Percentiles rank a stretch among this genome's conserved stretches.
These are phyloP conservation scores for Trichophyton simii DNA, from an alignment of 2,329 filamentous ascomycete genomes.

Conservation along the genomic window DNA sequence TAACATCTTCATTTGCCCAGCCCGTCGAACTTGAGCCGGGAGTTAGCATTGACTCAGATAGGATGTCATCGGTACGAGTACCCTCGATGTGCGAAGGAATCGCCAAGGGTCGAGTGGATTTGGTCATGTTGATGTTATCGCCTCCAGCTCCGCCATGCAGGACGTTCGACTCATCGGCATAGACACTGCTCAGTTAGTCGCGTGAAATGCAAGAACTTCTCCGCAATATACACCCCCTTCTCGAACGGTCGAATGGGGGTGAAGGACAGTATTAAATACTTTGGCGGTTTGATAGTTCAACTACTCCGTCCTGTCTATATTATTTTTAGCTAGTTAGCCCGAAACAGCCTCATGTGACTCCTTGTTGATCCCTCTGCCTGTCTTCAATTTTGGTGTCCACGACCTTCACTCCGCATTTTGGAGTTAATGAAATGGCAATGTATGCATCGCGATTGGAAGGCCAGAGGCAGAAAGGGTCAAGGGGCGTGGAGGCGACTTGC, in stretches of 20 bases:
- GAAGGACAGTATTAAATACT: background rate
- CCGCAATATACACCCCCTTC: background rate
- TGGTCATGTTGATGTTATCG: constrained; percentile 3
- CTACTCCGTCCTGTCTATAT: background rate
- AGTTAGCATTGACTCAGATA: constrained; percentile 19
- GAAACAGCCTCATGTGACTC: background rate
- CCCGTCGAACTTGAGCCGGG: constrained; percentile 22
- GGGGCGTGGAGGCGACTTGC: background rate
- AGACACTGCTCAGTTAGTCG: background rate
- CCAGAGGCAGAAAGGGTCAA: background rate
- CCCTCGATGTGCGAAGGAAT: background rate
- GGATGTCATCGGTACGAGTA: constrained; percentile 1
- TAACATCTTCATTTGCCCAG: constrained; percentile 15
- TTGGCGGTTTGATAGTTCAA: background rate
- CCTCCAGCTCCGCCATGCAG: background rate
- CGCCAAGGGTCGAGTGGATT: background rate
- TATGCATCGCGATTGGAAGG: background rate
- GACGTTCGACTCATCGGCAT: background rate
- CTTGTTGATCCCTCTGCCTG: background rate
- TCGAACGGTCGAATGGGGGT: background rate
- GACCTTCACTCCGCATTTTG: background rate
- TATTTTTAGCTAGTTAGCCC: background rate
- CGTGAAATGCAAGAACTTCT: background rate
- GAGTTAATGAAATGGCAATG: background rate
- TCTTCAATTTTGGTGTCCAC: too few species aligned